Evolutionary conservation across 148 eudicot genomes (phyloP), one percentile per base, ranked within the genome.

Genomic region (Cornus kousa): DNA sequence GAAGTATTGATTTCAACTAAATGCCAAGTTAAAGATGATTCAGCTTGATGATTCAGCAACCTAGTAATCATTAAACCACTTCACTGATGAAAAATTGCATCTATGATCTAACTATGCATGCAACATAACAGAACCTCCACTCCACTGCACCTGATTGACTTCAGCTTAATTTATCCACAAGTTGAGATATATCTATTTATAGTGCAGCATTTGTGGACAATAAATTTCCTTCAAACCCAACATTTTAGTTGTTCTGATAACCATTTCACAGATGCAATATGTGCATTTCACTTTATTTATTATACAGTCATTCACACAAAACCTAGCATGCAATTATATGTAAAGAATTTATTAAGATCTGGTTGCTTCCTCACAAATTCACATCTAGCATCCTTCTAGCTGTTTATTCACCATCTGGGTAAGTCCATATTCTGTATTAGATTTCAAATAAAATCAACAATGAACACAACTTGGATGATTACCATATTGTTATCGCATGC

Each of bases 111-210:
- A 50, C n/a, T 73, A 32, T 53, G 23, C 31, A n/a, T n/a, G n/a
- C 64, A 55, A 31, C 37, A 19, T 5, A 73, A 73, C 65, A 73
- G 75, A 32, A 35, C 3, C 37, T 35, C 37, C 16, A 5, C 40
- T 53, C 75, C 75, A 73, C 65, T 73, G 32, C 64, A 24, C 16
- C 22, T 71, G 74, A 46, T 57, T 53, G 75, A 53, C 75, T 16
- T 53, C 4, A 50, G 39, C 64, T 50, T 73, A 35, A 35, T 35
- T 20, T 20, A 73, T 59, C 22, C 53, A 50, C 13, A 50, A 22
- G 67, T 66, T 57, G 76, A 66, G 32, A 32, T 14, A 7, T 31
- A 37, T 33, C 67, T 57, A 57, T 31, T 73, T 57, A 57, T 57
- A 35, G 60, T 57, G 28, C 28, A 28, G 33, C 72, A 69, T 35